Evolutionary conservation across 345 rosid species (phyloP).

Genomic region (Gynandropsis gynandra): DNA sequence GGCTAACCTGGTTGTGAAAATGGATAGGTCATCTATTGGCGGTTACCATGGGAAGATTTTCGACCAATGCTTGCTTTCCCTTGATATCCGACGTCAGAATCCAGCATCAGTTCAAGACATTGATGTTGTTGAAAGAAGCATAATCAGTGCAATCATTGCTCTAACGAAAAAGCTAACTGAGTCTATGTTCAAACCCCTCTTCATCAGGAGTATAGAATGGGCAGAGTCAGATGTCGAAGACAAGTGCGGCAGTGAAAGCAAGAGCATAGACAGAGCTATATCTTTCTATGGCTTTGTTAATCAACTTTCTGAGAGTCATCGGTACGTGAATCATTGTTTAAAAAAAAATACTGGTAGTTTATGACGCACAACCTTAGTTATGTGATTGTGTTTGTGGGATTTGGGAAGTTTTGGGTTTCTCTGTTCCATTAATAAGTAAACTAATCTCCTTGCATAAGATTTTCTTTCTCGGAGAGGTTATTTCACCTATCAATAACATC

Average conservation of each 20-base stretch:
- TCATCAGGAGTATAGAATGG: slow-evolving; percentile 75
- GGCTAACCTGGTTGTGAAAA: slow-evolving; percentile 44
- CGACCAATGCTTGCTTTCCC: slow-evolving; percentile 72
- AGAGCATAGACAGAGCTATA: slow-evolving; percentile 56
- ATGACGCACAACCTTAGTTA: too few species aligned
- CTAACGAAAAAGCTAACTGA: slow-evolving; percentile 93
- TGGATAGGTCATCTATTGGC: slow-evolving; percentile 68
- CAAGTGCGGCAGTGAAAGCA: slow-evolving; percentile 28
- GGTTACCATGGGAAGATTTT: slow-evolving; percentile 57
- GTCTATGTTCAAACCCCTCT: slow-evolving; percentile 88
- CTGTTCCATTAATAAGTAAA: background rate
- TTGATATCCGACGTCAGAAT: slow-evolving; percentile 72
- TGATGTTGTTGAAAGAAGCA: slow-evolving; percentile 59
- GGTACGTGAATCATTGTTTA: slow-evolving; percentile 37
- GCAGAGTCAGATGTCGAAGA: slow-evolving; percentile 59
- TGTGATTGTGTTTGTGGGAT: too few species aligned
- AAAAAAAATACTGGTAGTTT: too few species aligned
- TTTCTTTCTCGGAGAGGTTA: background rate
- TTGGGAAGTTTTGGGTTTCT: background rate
- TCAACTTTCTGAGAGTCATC: slow-evolving; percentile 73
- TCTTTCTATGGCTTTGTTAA: slow-evolving; percentile 69
- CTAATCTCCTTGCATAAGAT: background rate
- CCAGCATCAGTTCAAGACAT: slow-evolving; percentile 50
- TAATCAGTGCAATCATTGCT: slow-evolving; percentile 47
- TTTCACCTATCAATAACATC: slow-evolving; percentile 2